phyloP scores from a whole-genome alignment of 202 grass and related monocot genomes.

The Miscanthus sacchariflorus region DNA sequence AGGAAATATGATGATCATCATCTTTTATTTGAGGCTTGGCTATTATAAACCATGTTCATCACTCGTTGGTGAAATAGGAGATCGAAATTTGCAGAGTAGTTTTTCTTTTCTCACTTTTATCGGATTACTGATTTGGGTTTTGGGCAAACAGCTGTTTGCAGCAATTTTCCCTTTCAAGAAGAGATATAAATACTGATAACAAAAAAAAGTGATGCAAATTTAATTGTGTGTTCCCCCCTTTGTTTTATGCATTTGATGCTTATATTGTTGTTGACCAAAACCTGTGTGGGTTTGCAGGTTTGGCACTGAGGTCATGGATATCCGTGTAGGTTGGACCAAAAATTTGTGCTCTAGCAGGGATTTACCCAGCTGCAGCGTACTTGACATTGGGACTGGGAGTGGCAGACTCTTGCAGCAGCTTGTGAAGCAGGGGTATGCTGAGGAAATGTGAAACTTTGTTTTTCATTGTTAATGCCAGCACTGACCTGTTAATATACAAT shows the following conservation, averaged over 20 bases:
- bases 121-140: background rate
- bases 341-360: conserved; percentile 69
- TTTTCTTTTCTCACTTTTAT: background rate
- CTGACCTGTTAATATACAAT: conserved; percentile 34
- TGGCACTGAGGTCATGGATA: conserved; percentile 80
- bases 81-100: background rate
- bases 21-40: conserved; percentile 15
- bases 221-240: background rate
- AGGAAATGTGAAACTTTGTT: conserved; percentile 26
- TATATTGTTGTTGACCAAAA: conserved; percentile 11
- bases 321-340: conserved; percentile 84
- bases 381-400: conserved; percentile 89
- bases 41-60: conserved; percentile 1
- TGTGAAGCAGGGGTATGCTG: conserved; percentile 88
- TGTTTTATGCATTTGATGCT: background rate
- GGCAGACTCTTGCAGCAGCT: conserved; percentile 87
- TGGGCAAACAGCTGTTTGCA: conserved; percentile 6
- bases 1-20: background rate
- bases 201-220: background rate
- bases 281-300: conserved; percentile 62
- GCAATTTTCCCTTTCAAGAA: background rate
- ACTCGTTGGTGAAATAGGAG: background rate
- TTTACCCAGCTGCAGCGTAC: conserved; percentile 67
- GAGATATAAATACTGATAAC: background rate
- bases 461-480: background rate